These are phyloP conservation scores for Verticillium alfalfae DNA, from an alignment of 2,329 filamentous ascomycete species.

Conservation along the genomic window DNA sequence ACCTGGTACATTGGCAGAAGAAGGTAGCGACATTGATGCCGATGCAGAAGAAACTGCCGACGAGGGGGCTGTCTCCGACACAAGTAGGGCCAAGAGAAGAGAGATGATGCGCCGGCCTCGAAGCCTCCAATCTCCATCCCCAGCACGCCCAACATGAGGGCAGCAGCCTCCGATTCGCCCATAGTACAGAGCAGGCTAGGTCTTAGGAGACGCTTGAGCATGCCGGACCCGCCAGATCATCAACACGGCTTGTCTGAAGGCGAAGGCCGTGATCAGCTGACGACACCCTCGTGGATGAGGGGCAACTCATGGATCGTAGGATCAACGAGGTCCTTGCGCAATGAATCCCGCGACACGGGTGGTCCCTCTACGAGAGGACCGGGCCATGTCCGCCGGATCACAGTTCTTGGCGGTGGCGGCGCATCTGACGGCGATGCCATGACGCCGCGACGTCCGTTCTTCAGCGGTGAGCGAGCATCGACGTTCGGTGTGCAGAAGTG, in stretches of 20 bases:
- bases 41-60: slow-evolving; percentile 85
- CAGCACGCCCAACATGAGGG: slow-evolving; percentile 51
- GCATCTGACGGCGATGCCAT: slow-evolving; percentile 58
- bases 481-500: slow-evolving; percentile 79
- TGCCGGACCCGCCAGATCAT: slow-evolving; percentile 53
- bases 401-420: slow-evolving; percentile 60
- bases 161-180: slow-evolving; percentile 34
- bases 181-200: slow-evolving; percentile 41
- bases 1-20: slow-evolving; percentile 48
- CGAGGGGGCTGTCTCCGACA: slow-evolving; percentile 51
- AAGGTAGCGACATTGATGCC: slow-evolving; percentile 66
- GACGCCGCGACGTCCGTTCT: slow-evolving; percentile 49
- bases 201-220: slow-evolving; percentile 60
- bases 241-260: slow-evolving; percentile 69
- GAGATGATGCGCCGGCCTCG: slow-evolving; percentile 50
- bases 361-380: slow-evolving; percentile 47
- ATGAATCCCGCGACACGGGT: slow-evolving; percentile 47
- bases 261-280: slow-evolving; percentile 61
- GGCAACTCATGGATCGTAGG: slow-evolving; percentile 54
- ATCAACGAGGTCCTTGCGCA: slow-evolving; percentile 39
- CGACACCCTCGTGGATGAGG: slow-evolving; percentile 51
- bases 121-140: slow-evolving; percentile 58
- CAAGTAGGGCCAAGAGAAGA: slow-evolving; percentile 52
- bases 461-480: slow-evolving; percentile 61
- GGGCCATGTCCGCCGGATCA: slow-evolving; percentile 61